Conservation (phyloP, 306 rosid genomes). For the Trifolium pratense region DNA sequence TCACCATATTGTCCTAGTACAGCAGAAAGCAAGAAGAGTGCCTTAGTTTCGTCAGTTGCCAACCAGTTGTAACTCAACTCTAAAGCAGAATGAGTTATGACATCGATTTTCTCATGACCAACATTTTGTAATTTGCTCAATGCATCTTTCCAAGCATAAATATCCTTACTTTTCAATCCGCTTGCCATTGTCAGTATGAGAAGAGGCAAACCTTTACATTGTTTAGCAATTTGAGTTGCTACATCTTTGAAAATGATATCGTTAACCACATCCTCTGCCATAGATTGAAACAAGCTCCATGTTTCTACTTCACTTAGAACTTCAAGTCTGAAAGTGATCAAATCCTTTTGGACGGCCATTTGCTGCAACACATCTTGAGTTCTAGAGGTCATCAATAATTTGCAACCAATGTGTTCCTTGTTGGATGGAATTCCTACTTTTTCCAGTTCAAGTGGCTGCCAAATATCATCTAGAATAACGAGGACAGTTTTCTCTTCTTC, state of each 20-base stretch:
- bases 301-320: too few species aligned
- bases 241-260: not conserved
- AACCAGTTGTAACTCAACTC: constrained; percentile 9
- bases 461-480: not conserved
- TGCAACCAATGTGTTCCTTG: not conserved
- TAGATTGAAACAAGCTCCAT: constrained; percentile 12
- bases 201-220: constrained; percentile 6
- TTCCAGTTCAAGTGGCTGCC: not conserved
- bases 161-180: not conserved
- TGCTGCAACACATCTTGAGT: not conserved
- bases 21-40: not conserved
- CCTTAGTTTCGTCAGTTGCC: not conserved
- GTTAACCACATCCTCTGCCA: not conserved
- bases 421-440: not conserved
- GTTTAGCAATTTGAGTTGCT: not conserved
- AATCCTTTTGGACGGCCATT: not conserved
- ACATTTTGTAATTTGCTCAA: not conserved
- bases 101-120: not conserved
- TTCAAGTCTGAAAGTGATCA: not conserved
- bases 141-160: not conserved
- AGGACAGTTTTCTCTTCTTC: not conserved
- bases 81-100: not conserved
- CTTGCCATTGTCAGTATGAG: not conserved
- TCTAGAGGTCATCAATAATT: not conserved
- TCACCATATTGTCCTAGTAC: not conserved